Evolutionary conservation across 2,329 filamentous ascomycete genomes (phyloP).

Genomic region (Sporothrix protearum): DNA sequence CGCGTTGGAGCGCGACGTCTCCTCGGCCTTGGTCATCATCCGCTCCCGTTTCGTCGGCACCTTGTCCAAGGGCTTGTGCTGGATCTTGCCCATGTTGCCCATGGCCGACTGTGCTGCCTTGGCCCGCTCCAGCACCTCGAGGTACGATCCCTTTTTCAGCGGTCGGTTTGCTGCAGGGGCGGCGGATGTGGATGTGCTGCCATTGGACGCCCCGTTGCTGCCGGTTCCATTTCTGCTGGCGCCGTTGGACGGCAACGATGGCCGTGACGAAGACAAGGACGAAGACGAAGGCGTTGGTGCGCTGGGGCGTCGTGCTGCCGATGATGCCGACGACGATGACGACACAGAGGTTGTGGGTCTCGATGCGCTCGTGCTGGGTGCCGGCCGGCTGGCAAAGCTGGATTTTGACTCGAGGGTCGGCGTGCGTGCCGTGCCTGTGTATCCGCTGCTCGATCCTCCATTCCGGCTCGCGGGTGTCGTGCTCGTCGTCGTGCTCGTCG

Average conservation of each 20-base stretch:
- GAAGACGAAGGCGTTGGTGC: not conserved
- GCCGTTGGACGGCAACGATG: constrained; percentile 17
- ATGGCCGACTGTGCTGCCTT: constrained; percentile 61
- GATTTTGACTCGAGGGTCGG: constrained; percentile 7
- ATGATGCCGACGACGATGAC: constrained; percentile 23
- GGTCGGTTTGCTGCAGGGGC: constrained; percentile 38
- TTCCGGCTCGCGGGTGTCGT: constrained; percentile 21
- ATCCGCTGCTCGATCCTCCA: not conserved
- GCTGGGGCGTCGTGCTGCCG: not conserved
- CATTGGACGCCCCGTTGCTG: not conserved
- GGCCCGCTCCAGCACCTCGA: constrained; percentile 69
- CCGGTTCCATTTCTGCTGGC: constrained; percentile 23
- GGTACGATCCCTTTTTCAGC: constrained; percentile 70
- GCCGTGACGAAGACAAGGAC: not conserved
- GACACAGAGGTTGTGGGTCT: not conserved
- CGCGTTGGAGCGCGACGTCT: constrained; percentile 1
- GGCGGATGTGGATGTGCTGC: not conserved
- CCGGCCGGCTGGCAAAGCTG: not conserved
- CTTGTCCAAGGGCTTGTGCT: constrained; percentile 70
- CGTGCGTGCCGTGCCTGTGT: constrained; percentile 13
- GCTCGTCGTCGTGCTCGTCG: constrained; percentile 28
- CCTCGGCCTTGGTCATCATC: constrained; percentile 20
- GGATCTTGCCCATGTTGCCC: constrained; percentile 65
- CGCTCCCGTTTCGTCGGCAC: constrained; percentile 52
- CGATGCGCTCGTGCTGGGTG: not conserved